phyloP scores from a whole-genome alignment of 2,329 filamentous ascomycete species.

The Chrysoporthe puriensis region DNA sequence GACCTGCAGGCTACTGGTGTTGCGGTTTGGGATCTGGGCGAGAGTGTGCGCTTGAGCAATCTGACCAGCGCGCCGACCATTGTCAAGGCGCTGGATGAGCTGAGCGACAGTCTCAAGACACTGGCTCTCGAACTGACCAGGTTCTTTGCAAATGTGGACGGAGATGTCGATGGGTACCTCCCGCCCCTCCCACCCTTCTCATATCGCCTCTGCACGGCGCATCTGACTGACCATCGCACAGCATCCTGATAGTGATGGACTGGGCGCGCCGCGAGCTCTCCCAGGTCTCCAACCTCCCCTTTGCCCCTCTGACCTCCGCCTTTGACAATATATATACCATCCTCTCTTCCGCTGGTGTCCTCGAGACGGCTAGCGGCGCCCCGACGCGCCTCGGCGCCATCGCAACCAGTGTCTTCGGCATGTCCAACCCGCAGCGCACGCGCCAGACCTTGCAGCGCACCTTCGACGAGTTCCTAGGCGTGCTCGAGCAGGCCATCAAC shows the following conservation, averaged over 20 bases:
- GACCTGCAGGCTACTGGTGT: slow-evolving; percentile 90
- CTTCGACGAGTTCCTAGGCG: slow-evolving; percentile 83
- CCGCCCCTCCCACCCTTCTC: background rate
- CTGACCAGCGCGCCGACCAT: slow-evolving; percentile 90
- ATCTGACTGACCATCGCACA: slow-evolving; percentile 35
- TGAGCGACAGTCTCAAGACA: slow-evolving; percentile 83
- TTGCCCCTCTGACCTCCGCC: slow-evolving; percentile 67
- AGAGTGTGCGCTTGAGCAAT: slow-evolving; percentile 85
- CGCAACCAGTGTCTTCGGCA: slow-evolving; percentile 75
- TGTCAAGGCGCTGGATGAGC: slow-evolving; percentile 79
- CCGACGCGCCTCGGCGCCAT: slow-evolving; percentile 72
- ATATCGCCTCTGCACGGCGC: background rate
- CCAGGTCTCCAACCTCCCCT: slow-evolving; percentile 65
- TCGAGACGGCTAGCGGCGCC: slow-evolving; percentile 56
- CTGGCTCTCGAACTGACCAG: slow-evolving; percentile 84
- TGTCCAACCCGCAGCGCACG: slow-evolving; percentile 79
- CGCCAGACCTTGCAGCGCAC: slow-evolving; percentile 81
- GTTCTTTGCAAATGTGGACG: slow-evolving; percentile 92
- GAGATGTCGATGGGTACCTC: slow-evolving; percentile 80
- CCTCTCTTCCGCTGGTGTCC: slow-evolving; percentile 65
- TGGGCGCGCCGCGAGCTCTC: slow-evolving; percentile 88
- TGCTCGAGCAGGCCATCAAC: slow-evolving; percentile 87
- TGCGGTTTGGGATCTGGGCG: slow-evolving; percentile 92
- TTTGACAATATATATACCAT: slow-evolving; percentile 85
- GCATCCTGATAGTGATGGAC: slow-evolving; percentile 93